Percentiles rank a stretch among this genome's conserved stretches.
Evolutionary conservation across 2,329 filamentous ascomycete genomes (phyloP).

Genomic region (Pleurostoma richardsiae): DNA sequence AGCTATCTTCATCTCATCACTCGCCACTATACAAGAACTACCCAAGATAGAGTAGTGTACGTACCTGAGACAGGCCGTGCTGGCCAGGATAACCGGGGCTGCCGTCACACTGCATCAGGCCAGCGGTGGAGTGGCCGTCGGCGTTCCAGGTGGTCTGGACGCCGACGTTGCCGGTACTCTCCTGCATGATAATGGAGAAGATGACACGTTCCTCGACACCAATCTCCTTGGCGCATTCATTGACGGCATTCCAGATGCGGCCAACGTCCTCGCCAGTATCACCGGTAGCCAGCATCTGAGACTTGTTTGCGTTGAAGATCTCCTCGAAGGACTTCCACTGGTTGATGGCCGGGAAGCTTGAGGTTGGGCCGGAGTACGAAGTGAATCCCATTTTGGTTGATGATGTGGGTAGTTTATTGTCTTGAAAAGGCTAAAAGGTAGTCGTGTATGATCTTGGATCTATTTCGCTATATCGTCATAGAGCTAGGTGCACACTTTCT

Average conservation of each 20-base stretch:
- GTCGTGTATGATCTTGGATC: too few species aligned
- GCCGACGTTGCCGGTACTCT: conserved; percentile 31
- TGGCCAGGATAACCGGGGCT: conserved; percentile 25
- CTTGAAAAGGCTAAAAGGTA: too few species aligned
- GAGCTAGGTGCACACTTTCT: too few species aligned
- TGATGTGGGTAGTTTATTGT: too few species aligned
- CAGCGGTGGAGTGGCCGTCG: conserved; percentile 25
- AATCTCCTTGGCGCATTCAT: conserved; percentile 18
- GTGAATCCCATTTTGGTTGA: too few species aligned
- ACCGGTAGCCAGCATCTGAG: conserved; percentile 21
- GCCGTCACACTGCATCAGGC: conserved; percentile 32
- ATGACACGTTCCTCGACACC: conserved; percentile 30
- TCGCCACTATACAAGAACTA: background rate
- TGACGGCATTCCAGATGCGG: conserved; percentile 24
- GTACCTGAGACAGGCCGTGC: conserved; percentile 22
- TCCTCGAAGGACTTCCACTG: conserved; percentile 26
- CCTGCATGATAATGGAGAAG: conserved; percentile 35
- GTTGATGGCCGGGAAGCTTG: conserved; percentile 22
- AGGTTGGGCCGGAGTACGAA: too few species aligned
- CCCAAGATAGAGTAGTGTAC: background rate
- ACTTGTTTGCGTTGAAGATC: conserved; percentile 28
- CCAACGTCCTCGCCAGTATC: conserved; percentile 24
- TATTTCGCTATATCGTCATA: too few species aligned
- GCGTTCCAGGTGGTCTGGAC: conserved; percentile 25
- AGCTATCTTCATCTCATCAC: too few species aligned